phyloP scores from a whole-genome alignment of 495 filamentous ascomycete species.

The Neurospora tetraspora region DNA sequence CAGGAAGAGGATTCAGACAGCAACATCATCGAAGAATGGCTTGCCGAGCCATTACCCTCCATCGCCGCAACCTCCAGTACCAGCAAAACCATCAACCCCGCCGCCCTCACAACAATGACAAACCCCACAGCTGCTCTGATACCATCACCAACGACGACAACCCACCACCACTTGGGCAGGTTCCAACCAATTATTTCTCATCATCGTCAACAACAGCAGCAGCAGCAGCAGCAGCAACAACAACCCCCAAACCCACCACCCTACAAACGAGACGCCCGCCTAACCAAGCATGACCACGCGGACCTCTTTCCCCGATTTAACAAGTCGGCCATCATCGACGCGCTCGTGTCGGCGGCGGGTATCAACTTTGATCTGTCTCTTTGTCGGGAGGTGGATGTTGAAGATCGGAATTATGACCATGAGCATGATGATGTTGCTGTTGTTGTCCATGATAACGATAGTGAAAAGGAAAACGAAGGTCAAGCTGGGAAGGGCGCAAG shows the following conservation, averaged over 20 bases:
- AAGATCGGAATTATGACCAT: background rate
- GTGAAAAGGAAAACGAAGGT: background rate
- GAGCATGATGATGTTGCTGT: background rate
- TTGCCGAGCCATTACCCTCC: slow-evolving; percentile 14
- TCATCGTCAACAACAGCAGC: background rate
- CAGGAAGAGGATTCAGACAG: slow-evolving; percentile 14
- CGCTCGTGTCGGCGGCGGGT: background rate
- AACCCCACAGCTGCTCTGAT: background rate
- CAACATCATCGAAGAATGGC: slow-evolving; percentile 23
- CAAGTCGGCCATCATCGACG: background rate
- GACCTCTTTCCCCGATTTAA: background rate
- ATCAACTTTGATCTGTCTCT: background rate
- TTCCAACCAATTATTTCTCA: background rate
- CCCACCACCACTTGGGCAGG: background rate
- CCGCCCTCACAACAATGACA: background rate
- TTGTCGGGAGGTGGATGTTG: background rate
- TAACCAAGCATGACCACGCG: background rate
- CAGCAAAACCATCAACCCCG: background rate
- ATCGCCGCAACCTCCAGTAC: background rate
- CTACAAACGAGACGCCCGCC: background rate
- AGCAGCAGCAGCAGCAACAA: background rate
- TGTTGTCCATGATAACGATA: background rate
- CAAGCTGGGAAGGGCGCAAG: background rate
- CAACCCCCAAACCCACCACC: background rate
- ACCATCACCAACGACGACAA: background rate